phyloP scores from a whole-genome alignment of 2,329 filamentous ascomycete genomes.

The Hortaea werneckii region DNA sequence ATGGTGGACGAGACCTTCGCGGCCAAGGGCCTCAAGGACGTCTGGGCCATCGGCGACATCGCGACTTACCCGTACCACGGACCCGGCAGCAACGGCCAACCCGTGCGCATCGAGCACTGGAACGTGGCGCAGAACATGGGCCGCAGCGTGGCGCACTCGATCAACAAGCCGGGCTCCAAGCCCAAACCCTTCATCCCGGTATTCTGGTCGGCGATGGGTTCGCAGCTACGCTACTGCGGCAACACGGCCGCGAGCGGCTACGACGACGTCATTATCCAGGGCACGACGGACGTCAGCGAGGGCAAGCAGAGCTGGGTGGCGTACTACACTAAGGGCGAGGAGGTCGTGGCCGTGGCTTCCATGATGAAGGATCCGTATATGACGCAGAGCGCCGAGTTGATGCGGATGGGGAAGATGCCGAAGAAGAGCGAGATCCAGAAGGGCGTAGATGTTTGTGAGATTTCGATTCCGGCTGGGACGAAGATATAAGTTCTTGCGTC shows the following conservation, averaged over 20 bases:
- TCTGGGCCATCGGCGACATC: constrained; percentile 92
- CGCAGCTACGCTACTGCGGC: constrained; percentile 86
- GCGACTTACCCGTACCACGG: constrained; percentile 91
- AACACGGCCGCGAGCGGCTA: constrained; percentile 78
- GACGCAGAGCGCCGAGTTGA: constrained; percentile 71
- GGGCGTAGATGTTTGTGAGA: constrained; percentile 42
- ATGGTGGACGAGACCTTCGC: constrained; percentile 70
- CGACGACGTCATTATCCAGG: constrained; percentile 68
- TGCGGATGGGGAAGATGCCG: constrained; percentile 74
- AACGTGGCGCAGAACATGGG: constrained; percentile 94
- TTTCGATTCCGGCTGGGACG: constrained; percentile 35
- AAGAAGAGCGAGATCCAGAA: constrained; percentile 64
- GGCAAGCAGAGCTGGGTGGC: constrained; percentile 69
- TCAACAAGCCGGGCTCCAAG: constrained; percentile 52
- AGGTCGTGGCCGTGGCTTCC: constrained; percentile 77
- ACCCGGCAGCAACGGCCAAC: constrained; percentile 64
- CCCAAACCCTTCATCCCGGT: constrained; percentile 76
- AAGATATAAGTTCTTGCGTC: constrained; percentile 26
- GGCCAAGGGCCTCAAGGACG: constrained; percentile 65
- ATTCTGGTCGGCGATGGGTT: constrained; percentile 90
- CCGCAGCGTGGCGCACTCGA: constrained; percentile 66
- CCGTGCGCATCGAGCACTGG: constrained; percentile 91
- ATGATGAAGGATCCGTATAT: constrained; percentile 87
- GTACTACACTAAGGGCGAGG: constrained; percentile 80
- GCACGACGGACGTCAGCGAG: constrained; percentile 52